Conservation (phyloP, 148 eudicot genomes). For the Gaultheria prostrata region DNA sequence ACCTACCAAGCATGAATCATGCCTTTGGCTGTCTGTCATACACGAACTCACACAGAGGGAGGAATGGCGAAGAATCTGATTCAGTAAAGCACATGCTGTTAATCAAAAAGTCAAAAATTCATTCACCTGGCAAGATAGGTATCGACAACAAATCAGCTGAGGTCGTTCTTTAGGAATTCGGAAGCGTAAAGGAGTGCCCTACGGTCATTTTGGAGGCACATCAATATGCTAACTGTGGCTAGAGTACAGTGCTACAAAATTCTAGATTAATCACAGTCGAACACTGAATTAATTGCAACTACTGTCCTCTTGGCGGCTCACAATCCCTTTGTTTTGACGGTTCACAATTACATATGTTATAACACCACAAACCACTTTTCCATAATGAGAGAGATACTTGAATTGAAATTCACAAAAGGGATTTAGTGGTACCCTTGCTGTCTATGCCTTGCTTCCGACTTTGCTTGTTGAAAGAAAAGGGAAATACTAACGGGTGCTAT, state of each 20-base stretch:
- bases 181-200: conserved; percentile 18
- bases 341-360: neutral
- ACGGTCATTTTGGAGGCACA: neutral
- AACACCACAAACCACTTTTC: neutral
- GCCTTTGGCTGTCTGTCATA: neutral
- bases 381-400: conserved; percentile 16
- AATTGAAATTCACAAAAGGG: conserved; percentile 25
- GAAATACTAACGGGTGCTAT: too few relatives aligned
- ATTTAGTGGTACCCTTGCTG: neutral
- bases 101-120: conserved; percentile 23
- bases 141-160: conserved; percentile 23
- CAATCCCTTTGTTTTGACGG: neutral
- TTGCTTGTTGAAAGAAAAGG: conserved; percentile 2
- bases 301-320: neutral
- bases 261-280: neutral
- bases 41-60: neutral
- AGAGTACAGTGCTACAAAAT: too few relatives aligned
- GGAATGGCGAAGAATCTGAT: conserved; percentile 44
- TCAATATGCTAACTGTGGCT: neutral
- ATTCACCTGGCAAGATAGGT: conserved; percentile 26
- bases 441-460: conserved; percentile 14
- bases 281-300: neutral
- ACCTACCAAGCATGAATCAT: conserved; percentile 4
- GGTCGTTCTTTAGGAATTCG: conserved; percentile 17
- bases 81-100: conserved; percentile 32